These are phyloP conservation scores for Phytophthora palmivora DNA, from an alignment of 352 stramenopile genomes.

Conservation along the genomic window DNA sequence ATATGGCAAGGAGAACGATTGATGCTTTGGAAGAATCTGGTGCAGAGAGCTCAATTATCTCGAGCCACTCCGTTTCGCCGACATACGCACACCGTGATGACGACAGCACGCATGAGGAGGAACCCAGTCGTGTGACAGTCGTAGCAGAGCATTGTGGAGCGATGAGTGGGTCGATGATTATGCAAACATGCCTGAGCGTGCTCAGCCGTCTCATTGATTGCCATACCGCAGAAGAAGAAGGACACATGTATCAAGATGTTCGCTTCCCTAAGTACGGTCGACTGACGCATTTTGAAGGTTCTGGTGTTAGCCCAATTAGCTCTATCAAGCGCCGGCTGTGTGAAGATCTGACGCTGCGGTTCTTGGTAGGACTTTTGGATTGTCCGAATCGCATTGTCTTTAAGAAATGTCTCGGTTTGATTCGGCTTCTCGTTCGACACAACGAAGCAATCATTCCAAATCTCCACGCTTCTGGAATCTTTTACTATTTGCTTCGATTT, in stretches of 20 bases:
- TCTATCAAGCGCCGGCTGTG: conserved; percentile 78
- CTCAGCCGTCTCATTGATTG: conserved; percentile 86
- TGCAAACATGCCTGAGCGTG: conserved; percentile 88
- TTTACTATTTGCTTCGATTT: conserved; percentile 89
- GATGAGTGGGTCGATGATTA: conserved; percentile 89
- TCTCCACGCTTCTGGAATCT: conserved; percentile 84
- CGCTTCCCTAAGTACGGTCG: conserved; percentile 83
- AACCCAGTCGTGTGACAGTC: conserved; percentile 68
- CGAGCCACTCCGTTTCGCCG: conserved; percentile 43
- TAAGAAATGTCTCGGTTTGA: conserved; percentile 83
- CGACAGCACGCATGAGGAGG: conserved; percentile 44
- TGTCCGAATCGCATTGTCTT: conserved; percentile 87
- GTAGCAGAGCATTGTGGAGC: conserved; percentile 78
- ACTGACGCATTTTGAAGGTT: conserved; percentile 85
- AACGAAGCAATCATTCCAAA: conserved; percentile 87
- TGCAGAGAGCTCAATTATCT: conserved; percentile 53
- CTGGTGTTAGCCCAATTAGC: conserved; percentile 77
- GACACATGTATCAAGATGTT: conserved; percentile 78
- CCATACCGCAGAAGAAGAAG: conserved; percentile 84
- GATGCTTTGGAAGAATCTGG: conserved; percentile 73
- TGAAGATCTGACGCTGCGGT: conserved; percentile 79
- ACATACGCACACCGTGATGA: conserved; percentile 39
- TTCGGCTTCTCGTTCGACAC: conserved; percentile 83
- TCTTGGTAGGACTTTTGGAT: conserved; percentile 82
- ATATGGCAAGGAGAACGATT: conserved; percentile 66